Percentiles rank a stretch among this genome's conserved stretches.
phyloP scores from a whole-genome alignment of 257 asterid genomes.

The Penstemon barbatus region DNA sequence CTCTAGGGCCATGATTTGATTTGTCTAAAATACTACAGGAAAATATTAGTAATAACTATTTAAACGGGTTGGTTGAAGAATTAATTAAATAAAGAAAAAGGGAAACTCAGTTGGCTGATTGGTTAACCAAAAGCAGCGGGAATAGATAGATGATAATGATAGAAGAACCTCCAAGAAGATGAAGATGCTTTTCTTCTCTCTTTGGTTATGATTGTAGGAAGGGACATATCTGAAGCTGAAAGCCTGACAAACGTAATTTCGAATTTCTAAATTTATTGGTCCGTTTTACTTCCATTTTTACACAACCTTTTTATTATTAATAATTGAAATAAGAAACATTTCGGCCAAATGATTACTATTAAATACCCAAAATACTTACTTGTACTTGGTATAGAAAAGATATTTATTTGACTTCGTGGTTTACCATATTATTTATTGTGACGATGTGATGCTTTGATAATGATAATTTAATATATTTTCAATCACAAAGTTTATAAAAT shows the following conservation, averaged over 20 bases:
- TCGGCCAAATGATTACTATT: too few species aligned
- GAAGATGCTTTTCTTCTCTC: background rate
- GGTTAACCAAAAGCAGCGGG: conserved; percentile 33
- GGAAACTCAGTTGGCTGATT: conserved; percentile 19
- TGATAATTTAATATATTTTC: too few species aligned
- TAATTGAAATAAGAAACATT: too few species aligned
- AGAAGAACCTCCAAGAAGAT: background rate
- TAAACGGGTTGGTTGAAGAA: background rate
- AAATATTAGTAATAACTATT: background rate
- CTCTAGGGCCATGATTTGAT: conserved; percentile 8
- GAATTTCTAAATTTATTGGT: too few species aligned
- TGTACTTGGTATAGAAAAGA: too few species aligned
- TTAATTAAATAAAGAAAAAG: background rate
- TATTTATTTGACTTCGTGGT: too few species aligned
- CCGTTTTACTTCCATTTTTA: too few species aligned
- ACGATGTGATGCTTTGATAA: too few species aligned
- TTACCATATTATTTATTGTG: too few species aligned
- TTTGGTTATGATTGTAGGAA: background rate
- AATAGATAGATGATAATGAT: background rate
- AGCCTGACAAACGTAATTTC: background rate
- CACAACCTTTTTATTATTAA: too few species aligned
- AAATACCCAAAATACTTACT: too few species aligned
- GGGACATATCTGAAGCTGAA: conserved; percentile 21
- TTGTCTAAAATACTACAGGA: conserved; percentile 9
- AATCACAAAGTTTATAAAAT: too few species aligned